Base-by-base conservation (phyloP, 164 flowering plant genomes). In the Dillenia suffruticosa region DNA sequence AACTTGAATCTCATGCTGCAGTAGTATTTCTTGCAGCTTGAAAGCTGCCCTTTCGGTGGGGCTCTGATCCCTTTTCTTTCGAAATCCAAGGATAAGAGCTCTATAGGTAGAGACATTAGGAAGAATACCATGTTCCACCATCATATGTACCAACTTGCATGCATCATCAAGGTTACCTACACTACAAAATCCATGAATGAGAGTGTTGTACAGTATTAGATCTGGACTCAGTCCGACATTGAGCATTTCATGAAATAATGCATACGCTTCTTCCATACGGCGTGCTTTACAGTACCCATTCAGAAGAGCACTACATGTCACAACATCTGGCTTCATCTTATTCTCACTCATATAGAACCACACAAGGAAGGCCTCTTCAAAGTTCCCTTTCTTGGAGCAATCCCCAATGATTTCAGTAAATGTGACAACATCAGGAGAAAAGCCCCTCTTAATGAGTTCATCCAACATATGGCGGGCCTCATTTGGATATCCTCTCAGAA, bases 281-380 rank as follows among this genome's bases (percentile, higher is more conserved):
- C 46, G 59, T 51, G 71, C 72, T 56, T 65, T 77, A 60, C 84
- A 81, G 14, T 71, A 81, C 22, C 82, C 82, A 74, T 69, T 64
- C 48, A 83, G 79, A 62, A 83, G 70, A 66, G 85, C 78, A 60
- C 82, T 76, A 66, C 81, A 81, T 40, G 80, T 76, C 19, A 81
- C 70, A 19, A 79, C 76, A 76, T 83, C 88, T 60, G 82, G 85
- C 55, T 62, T 62, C 32, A 76, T 66, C 22, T 69, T 63, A 43
- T 59, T 61, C 43, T 79, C 77, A 56, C 74, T 70, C 82, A 83
- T 81, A 58, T 59, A 62, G 17, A 67, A 67, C 85, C 83, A 81
- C 61, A 79, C 40, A 48, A 74, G 72, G 73, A 70, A 77, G 12
- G 79, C 85, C 56, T 81, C 81, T 57, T 72, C 72, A 62, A 77